Evolutionary conservation across 2,329 filamentous ascomycete species (phyloP), one percentile per base, ranked within the genome.

Genomic region (Exophiala viscosa): DNA sequence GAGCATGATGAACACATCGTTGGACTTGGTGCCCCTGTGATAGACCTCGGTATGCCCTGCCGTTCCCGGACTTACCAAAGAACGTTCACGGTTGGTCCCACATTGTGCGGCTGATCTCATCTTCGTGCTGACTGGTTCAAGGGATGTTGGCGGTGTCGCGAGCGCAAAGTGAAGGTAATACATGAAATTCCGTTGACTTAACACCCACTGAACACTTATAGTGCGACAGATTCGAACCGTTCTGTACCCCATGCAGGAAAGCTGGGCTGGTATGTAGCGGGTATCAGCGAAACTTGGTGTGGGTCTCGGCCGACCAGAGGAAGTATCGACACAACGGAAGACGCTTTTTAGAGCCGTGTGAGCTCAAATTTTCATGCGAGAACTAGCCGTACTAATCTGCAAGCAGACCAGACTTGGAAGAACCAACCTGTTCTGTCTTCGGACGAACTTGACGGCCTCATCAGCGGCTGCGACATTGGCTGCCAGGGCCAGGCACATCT

Each of bases 271-370:
- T 15, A 3, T 47, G 45, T 18, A 36, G n/a, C 9, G 45, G 45
- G 5, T 47, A 47, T 23, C 45, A 36, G 45, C 45, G 38, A 18
- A 47, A 38, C n/a, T 14, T 47, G 5, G 45, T 47, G 3, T 47
- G 45, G 45, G 45, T 47, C 6, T 33, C 28, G n/a, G 33, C 28
- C n/a, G 33, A 47, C 13, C 45, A 47, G 45, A 47, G 38, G 13
- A 34, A 31, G 18, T 47, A 47, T 28, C 31, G 31, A 13, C 45
- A 47, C 14, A 47, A 47, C 13, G 45, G 32, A 20, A 47, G 45
- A 35, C 45, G 45, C 20, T 39, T 38, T 10, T 33, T 47, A n/a
- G 34, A 47, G 14, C 45, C 45, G 5, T 10, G 45, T 38, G 20
- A 47, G 45, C 18, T 18, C 23, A 28, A 23, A n/a, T 23, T 14